Base-by-base conservation (phyloP, 495 filamentous ascomycete species). In the Tuber magnatum region DNA sequence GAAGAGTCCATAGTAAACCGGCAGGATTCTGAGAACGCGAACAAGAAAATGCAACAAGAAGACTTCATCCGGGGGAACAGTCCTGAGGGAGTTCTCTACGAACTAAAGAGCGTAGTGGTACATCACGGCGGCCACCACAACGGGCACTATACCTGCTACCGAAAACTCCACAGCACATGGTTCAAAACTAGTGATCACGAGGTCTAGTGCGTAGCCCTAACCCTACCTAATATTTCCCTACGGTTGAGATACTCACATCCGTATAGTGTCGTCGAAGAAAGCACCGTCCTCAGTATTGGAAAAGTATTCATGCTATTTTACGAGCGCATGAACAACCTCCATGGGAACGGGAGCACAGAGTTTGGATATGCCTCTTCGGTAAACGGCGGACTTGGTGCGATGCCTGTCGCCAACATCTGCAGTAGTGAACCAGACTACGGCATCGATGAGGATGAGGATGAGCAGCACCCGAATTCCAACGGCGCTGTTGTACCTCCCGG, bases 301-400 rank as follows among this genome's bases (percentile, higher is more conserved):
- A 93, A 92, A 22, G 94, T 91, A 1, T 98, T 97, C 80, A 97
- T 99, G 94, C 86, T 98, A 14, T 97, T 99, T 84, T 99, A 98
- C 80, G 95, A 99, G 81, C 86, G 85, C 42, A 32, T 32, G 20
- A 70, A 68, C 35, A 8, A 38, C 3, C 20, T 35, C 24, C 14
- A 20, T 32, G 10, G 9, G 22, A 40, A 46, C 18, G 24, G 22
- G 35, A 42, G 20, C 40, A 61, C 24, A n/a, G n/a, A 28, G n/a
- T 20, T 71, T 6, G 41, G n/a, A 32, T 18, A 16, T 35, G 35
- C 35, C 56, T 20, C 28, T 35, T 65, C 18, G 28, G 28, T 65
- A 32, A 65, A 20, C 5, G 56, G 56, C 12, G 28, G 28, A 65
- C 56, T 35, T 65, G 28, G 28, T 35, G 28, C 56, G 2, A 35